A percentile compares a stretch with the other conserved stretches of the same genome.
Conservation (phyloP, 108 stramenopile species). For the Asterionellopsis glacialis region DNA sequence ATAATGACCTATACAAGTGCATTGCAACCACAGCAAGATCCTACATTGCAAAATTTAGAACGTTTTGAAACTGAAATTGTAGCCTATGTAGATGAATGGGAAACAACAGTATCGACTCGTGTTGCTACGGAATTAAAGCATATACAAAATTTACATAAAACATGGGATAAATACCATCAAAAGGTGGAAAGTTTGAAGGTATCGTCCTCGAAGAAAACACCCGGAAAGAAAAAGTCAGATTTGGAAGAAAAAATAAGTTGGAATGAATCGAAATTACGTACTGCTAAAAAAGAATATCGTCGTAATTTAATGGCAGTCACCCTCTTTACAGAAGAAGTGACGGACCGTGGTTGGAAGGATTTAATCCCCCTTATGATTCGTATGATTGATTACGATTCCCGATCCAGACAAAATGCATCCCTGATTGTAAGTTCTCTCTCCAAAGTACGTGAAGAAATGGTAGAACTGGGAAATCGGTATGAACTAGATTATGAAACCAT, state of each 20-base stretch:
- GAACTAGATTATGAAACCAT: conserved; percentile 1
- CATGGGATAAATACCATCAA: conserved; percentile 1
- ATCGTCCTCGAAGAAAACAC: neutral
- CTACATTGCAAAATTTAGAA: neutral
- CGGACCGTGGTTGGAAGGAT: conserved; percentile 2
- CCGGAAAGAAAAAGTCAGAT: neutral
- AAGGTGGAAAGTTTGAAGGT: conserved; percentile 1
- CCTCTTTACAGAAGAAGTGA: neutral
- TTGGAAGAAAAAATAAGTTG: neutral
- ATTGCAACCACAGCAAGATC: neutral
- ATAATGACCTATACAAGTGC: neutral
- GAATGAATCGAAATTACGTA: conserved; percentile 1
- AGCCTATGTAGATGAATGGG: neutral
- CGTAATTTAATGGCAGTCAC: conserved; percentile 1
- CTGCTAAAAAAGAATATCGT: conserved; percentile 4
- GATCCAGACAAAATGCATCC: neutral
- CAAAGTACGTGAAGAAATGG: neutral
- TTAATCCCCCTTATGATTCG: neutral
- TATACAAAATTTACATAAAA: neutral
- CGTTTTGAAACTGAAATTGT: neutral
- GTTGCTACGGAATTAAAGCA: conserved; percentile 1
- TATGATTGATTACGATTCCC: neutral
- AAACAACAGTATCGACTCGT: neutral
- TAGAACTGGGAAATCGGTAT: neutral
- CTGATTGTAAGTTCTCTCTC: neutral